Evolutionary conservation across 2,329 filamentous ascomycete genomes (phyloP).

Genomic region (Knoxdaviesia capensis): DNA sequence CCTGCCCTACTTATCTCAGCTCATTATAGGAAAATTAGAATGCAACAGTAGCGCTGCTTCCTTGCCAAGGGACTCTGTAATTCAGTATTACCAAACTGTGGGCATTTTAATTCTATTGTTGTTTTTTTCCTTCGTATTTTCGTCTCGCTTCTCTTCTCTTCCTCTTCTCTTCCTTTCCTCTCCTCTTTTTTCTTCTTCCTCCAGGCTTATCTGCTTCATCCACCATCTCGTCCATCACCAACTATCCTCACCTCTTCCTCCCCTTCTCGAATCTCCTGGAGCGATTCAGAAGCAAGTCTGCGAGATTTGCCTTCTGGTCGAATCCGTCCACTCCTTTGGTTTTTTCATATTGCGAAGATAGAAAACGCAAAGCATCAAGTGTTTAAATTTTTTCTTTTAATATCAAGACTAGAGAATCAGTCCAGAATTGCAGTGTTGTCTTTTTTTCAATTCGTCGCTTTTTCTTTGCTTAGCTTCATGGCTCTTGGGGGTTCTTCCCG

Average conservation of each 20-base stretch:
- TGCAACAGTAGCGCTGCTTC: no score
- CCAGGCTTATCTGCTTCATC: constrained; percentile 9
- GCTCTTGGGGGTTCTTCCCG: no score
- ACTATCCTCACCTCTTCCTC: constrained; percentile 7
- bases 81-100: neutral
- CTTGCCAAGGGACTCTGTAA: no score
- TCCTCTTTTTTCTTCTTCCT: constrained; percentile 6
- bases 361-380: no score
- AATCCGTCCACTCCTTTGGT: constrained; percentile 12
- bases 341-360: neutral
- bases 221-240: constrained; percentile 12
- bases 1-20: no score
- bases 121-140: neutral
- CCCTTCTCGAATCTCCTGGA: constrained; percentile 13
- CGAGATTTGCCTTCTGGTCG: constrained; percentile 25
- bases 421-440: no score
- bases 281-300: constrained; percentile 23
- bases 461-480: no score
- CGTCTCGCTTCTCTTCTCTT: constrained; percentile 6
- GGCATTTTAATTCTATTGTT: constrained; percentile 1
- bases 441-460: no score
- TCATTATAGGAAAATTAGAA: no score
- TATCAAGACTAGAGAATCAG: no score
- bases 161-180: constrained; percentile 6
- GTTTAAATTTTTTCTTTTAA: no score